Evolutionary conservation across 768 basidiomycete species (phyloP).

Genomic region (Pleurotus sapidus): DNA sequence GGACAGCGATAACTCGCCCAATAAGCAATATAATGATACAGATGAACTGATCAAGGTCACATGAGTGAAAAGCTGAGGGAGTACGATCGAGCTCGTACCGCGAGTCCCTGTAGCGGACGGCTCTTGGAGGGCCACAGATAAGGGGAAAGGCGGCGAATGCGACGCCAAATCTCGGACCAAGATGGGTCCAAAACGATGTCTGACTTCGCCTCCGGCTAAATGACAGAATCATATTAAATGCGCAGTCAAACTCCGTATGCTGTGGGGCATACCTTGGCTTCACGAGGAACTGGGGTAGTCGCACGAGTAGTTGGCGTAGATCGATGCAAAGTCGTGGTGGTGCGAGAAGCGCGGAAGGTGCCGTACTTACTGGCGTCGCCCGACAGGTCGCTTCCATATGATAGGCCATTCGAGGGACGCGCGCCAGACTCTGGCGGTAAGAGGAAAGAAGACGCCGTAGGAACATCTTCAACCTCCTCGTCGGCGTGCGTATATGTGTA

Average conservation of each 20-base stretch:
- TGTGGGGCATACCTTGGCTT: slow-evolving; percentile 31
- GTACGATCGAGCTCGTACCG: slow-evolving; percentile 37
- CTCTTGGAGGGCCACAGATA: slow-evolving; percentile 84
- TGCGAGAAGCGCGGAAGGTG: slow-evolving; percentile 58
- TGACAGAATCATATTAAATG: slow-evolving; percentile 10
- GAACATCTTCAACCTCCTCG: slow-evolving; percentile 35
- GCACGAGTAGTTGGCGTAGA: slow-evolving; percentile 56
- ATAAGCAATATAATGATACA: slow-evolving; percentile 71
- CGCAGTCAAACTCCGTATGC: background rate
- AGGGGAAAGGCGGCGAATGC: slow-evolving; percentile 66
- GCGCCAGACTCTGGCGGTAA: slow-evolving; percentile 46
- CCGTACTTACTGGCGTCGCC: slow-evolving; percentile 65
- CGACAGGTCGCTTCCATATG: slow-evolving; percentile 36
- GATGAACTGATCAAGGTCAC: slow-evolving; percentile 37
- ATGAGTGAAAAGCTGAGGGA: background rate
- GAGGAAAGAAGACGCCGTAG: slow-evolving; percentile 52
- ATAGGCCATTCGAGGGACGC: slow-evolving; percentile 49
- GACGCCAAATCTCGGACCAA: slow-evolving; percentile 65
- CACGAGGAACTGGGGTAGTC: slow-evolving; percentile 43
- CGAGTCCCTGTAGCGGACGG: slow-evolving; percentile 63
- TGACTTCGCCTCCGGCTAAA: slow-evolving; percentile 39
- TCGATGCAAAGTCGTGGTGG: slow-evolving; percentile 46
- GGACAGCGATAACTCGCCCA: slow-evolving; percentile 74
- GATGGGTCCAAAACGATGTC: slow-evolving; percentile 62
- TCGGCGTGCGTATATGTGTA: slow-evolving; percentile 52